Conservation (phyloP, 305 asterid species). For the Plantago rigida region DNA sequence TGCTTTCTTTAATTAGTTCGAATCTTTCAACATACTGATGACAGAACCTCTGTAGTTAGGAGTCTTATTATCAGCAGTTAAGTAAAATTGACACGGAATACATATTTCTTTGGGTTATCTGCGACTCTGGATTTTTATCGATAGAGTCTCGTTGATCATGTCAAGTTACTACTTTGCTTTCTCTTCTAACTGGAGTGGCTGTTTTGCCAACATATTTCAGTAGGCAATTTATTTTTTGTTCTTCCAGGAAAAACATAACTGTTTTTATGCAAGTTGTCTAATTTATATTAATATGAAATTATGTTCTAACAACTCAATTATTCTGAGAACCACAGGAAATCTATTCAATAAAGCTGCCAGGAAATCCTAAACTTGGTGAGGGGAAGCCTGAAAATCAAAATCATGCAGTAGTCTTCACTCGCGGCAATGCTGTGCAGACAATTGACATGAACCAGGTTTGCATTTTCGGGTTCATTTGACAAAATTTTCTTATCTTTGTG, state of each 20-base stretch:
- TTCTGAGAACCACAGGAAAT: slow-evolving; percentile 49
- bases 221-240: neutral
- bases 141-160: too few species aligned
- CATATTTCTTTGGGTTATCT: too few species aligned
- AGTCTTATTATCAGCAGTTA: too few species aligned
- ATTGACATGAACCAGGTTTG: slow-evolving; percentile 98
- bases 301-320: too few species aligned
- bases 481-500: too few species aligned
- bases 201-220: too few species aligned
- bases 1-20: neutral
- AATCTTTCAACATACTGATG: slow-evolving; percentile 12
- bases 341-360: slow-evolving; percentile 81
- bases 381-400: slow-evolving; percentile 99
- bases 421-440: slow-evolving; percentile 93
- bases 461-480: slow-evolving; percentile 1
- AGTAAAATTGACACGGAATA: too few species aligned
- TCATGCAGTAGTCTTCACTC: slow-evolving; percentile 86
- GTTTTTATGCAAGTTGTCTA: neutral
- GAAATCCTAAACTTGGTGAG: slow-evolving; percentile 96
- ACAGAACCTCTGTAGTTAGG: neutral
- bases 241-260: too few species aligned
- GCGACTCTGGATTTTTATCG: too few species aligned
- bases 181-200: too few species aligned
- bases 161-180: too few species aligned
- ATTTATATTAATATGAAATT: neutral